Evolutionary conservation across 352 stramenopile genomes (phyloP), one percentile per base, ranked within the genome.

Genomic region (Pythium plurisporium): DNA sequence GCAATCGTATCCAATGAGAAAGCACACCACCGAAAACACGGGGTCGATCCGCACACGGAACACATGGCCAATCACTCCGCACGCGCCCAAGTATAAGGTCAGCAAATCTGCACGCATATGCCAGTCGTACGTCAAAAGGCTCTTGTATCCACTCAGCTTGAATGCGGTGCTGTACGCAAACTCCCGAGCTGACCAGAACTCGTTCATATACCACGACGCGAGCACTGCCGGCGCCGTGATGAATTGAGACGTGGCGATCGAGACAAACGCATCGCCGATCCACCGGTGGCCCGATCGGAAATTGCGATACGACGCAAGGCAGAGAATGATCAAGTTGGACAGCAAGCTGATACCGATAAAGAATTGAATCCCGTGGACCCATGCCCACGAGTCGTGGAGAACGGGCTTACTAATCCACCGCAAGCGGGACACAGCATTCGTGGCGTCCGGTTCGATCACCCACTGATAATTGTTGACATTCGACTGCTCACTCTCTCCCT

Each of bases 321-420:
- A 55, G 26, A 57, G 49, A 23, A 15, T 20, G 9, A 30, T 23
- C 1, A 57, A 26, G 26, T 30, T 56, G 6, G 49, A 38, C 14
- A 11, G 5, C 4, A 47, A 14, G 22, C 38, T 37, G 5, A 86
- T 55, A 5, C 61, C 75, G 30, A 86, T 79, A 15, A 69, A 14
- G 2, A 77, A 12, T 36, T 86, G 73, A 17, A 83, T 62, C 1
- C 59, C 57, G 29, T 84, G 76, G 10, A 72, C 64, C 76, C 73
- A 86, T 0, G 72, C 67, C 76, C 76, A 86, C 15, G 66, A 70
- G 47, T 81, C 69, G 3, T 59, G 69, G 1, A 79, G 47, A 4
- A 78, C 62, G 2, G 64, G 31, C 33, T 58, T 50, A 9, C 65
- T 66, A 20, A 67, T 29, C 65, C 59, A 75, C 17, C n/a, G 10